These are phyloP conservation scores for Acanthamoeba royreba DNA, from an alignment of 208 protist genomes.

Conservation along the genomic window DNA sequence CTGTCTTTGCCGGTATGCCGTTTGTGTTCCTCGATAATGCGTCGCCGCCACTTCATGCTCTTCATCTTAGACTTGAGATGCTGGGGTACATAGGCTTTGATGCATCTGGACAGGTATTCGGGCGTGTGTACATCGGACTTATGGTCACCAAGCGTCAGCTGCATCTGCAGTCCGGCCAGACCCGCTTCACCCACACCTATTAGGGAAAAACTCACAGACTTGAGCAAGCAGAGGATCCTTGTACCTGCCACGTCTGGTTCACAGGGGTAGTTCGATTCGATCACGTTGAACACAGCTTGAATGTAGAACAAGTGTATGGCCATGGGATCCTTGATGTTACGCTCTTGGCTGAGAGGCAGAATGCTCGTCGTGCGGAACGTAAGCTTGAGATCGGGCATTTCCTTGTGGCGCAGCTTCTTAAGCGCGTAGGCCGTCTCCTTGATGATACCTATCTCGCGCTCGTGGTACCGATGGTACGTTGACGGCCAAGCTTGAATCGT, in stretches of 20 bases:
- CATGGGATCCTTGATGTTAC: constrained; percentile 41
- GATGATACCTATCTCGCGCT: constrained; percentile 6
- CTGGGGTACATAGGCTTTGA: constrained; percentile 31
- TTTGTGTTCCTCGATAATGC: constrained; percentile 12
- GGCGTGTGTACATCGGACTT: background rate
- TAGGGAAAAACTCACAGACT: background rate
- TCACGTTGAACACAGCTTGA: constrained; percentile 43
- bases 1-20: constrained; percentile 23
- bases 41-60: background rate
- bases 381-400: background rate
- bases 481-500: background rate
- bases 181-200: background rate
- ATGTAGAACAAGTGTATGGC: constrained; percentile 40
- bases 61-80: constrained; percentile 13
- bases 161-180: constrained; percentile 27
- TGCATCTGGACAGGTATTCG: background rate
- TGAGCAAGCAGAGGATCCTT: background rate
- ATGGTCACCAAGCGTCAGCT: constrained; percentile 37
- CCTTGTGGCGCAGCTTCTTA: background rate
- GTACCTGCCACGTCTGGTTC: constrained; percentile 30
- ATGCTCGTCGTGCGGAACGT: constrained; percentile 42
- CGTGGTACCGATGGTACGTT: background rate
- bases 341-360: constrained; percentile 29
- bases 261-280: constrained; percentile 46
- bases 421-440: background rate